Base-by-base conservation (phyloP, 768 basidiomycete genomes). In the Multifurca ochricompacta region DNA sequence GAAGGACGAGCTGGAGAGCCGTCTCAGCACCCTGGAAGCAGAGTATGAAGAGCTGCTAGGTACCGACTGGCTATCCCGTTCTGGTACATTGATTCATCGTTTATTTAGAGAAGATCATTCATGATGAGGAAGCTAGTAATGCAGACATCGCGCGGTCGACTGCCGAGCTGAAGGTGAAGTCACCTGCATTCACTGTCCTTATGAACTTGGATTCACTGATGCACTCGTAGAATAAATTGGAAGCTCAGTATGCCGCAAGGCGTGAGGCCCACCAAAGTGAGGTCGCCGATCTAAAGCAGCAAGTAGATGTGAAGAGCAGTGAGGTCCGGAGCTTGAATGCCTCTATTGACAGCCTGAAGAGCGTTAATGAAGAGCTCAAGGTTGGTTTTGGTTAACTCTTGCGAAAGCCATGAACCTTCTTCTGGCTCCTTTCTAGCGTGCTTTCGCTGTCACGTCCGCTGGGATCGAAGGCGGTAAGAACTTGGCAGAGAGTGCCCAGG, bases 11-110 rank as follows among this genome's bases (percentile, higher is more conserved):
- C 70, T 98, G 37, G 94, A 99, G 70, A 73, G 77, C 36, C 79
- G 94, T 54, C 75, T 96, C 44, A 70, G 81, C 34, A 78, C 83
- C 41, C 72, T 98, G 27, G 94, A 98, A 70, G 75, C 87, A 3
- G 96, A 98, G 65, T 98, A 97, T 63, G 96, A 99, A 70, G 96
- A 98, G 70, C 77, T 98, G 23, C 78, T 99, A 30, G 94, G 93
- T 92, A 59, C 7, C 32, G 60, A 82, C 72, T 34, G 36, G 50
- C 25, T 47, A 32, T 32, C 47, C 16, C 31, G 44, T 34, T 45
- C 61, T 39, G 50, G 32, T 55, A 52, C 55, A 62, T 52, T 43
- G 18, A 31, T 31, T 42, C 50, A 48, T 39, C 35, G 16, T 11
- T 30, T 14, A 14, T 41, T 57, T 71, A 92, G 92, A 95, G 76